These are phyloP conservation scores for Apodospora peruviana DNA, from an alignment of 495 filamentous ascomycete species.

Conservation along the genomic window DNA sequence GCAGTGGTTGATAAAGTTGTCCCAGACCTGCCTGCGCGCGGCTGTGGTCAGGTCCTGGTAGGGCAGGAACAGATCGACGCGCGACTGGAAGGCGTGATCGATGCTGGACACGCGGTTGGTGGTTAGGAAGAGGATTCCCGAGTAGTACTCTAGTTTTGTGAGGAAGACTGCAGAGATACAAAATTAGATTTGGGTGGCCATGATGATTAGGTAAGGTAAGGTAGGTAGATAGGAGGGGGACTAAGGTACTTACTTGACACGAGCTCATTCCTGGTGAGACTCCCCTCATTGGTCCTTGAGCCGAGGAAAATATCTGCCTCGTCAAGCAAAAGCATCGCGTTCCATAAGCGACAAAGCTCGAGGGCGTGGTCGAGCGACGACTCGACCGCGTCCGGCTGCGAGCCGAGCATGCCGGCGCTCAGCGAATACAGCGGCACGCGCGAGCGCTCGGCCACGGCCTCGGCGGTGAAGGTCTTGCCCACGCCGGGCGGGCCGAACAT, in stretches of 20 bases:
- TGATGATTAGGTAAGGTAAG: no score
- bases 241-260: slow-evolving; percentile 34
- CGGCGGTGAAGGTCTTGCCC: slow-evolving; percentile 55
- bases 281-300: slow-evolving; percentile 28
- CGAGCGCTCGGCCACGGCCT: slow-evolving; percentile 36
- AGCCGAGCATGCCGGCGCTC: slow-evolving; percentile 19
- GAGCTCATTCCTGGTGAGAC: slow-evolving; percentile 34
- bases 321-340: slow-evolving; percentile 41
- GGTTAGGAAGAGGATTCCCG: no score
- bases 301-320: slow-evolving; percentile 47
- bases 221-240: no score
- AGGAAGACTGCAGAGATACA: no score
- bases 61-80: no score
- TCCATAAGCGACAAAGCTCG: slow-evolving; percentile 38
- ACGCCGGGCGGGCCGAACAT: slow-evolving; percentile 50
- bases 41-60: slow-evolving; percentile 30
- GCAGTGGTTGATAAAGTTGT: slow-evolving; percentile 17
- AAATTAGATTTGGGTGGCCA: no score
- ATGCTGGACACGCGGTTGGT: no score
- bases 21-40: slow-evolving; percentile 21
- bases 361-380: slow-evolving; percentile 33
- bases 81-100: no score
- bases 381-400: slow-evolving; percentile 16
- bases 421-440: slow-evolving; percentile 20
- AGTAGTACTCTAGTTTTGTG: no score